Evolutionary conservation across 495 filamentous ascomycete species (phyloP), one percentile per base, ranked within the genome.

Genomic region (Penicillium samsonianum): DNA sequence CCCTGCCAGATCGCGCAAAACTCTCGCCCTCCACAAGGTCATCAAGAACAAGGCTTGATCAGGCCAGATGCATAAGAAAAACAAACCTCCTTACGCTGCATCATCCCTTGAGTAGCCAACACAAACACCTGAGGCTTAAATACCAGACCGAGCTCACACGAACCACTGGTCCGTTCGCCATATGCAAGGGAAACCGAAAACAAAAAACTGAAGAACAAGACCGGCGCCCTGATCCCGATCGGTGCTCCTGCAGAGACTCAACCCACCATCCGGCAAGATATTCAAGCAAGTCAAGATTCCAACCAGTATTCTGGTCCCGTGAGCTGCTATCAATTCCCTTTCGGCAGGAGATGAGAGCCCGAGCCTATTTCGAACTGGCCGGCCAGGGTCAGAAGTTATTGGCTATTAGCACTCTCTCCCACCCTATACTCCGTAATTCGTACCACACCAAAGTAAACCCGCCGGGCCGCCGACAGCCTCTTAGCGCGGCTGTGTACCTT

Each of bases 151-250:
- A 48, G 4, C 50, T 57, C 37, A 51, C 41, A 62, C 49, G 62
- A 67, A 65, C 65, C 23, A 33, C 47, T 67, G 65, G 62, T 67
- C 65, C 52, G 65, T 65, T 61, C 63, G 26, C 37, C 19, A 30
- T 20, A 63, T 64, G 63, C 55, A 65, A 61, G 63, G 60, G 30
- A 49, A 63, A 52, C 42, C 35, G 16, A 47, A 30, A 20, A 14
- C 17, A 30, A 16, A 38, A 23, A 40, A 16, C 22, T n/a, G 31
- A 20, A 50, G 48, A 19, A 28, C 50, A 42, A 37, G 17, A 5
- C 28, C 19, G 9, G 6, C 20, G 35, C 4, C 25, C n/a, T 11
- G 11, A 38, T 14, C 35, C 42, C 47, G 28, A 51, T 57, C 40
- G 17, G 59, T 26, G 19, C 30, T 53, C 31, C 26, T 61, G 49